Base-by-base conservation (phyloP, 2,329 filamentous ascomycete genomes). In the Ophiostoma sp. region DNA sequence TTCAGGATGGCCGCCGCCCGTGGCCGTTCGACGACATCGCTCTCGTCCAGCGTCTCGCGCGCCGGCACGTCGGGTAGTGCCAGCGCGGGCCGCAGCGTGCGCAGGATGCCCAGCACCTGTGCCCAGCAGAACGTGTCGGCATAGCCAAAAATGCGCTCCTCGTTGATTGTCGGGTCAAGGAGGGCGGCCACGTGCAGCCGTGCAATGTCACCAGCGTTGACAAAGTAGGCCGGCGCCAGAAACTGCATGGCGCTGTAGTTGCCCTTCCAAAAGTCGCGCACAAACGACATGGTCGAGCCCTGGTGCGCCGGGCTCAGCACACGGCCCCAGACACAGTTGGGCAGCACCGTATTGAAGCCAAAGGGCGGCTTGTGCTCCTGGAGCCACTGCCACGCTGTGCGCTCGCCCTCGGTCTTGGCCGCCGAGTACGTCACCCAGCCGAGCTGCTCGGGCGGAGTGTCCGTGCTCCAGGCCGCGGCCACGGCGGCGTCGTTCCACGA, bases 321-420 rank as follows among this genome's bases (percentile, higher is more conserved):
- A 13, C 60, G 27, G 15, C 60, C 60, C 60, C 60, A 36, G 27
- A 36, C 17, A 5, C 31, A 33, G 15, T 64, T 36, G 60, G 60
- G 60, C 60, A 64, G 33, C 15, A 64, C 33, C 8, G 60, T 10
- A 13, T 64, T 64, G 20, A 64, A 15, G 6, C 15, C 60, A 35
- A 36, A 64, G 13, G 60, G n/a, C 31, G 60, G 33, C 13, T 64
- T 64, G 31, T 64, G 8, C 15, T 64, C 60, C 5, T 7, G 27
- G 60, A 17, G 2, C 60, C 60, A 64, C 60, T 64, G 13, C 60
- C 60, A 64, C 11, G 60, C 60, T 3, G 60, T n/a, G 31, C 60
- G 60, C 60, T 64, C 60, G 60, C 60, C 60, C 60, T 33, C 60
- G 13, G 33, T 64, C 60, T 64, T 64, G 27, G 60, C 13, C 17